Conservation (phyloP, 306 rosid species). For the Canavalia gladiata region DNA sequence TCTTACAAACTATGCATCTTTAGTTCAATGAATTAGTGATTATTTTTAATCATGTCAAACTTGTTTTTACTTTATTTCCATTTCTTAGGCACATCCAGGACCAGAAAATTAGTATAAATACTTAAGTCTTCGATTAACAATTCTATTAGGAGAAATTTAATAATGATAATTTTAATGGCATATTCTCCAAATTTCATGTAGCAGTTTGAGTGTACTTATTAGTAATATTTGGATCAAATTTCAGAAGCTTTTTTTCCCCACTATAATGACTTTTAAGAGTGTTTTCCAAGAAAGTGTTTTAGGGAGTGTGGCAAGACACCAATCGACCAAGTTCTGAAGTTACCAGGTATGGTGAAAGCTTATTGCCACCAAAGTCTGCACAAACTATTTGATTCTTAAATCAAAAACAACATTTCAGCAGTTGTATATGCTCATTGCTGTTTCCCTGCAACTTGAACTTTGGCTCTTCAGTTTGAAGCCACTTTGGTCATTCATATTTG, state of each 20-base stretch:
- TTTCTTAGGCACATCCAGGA: constrained; percentile 12
- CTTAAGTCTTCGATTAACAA: constrained; percentile 29
- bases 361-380: constrained; percentile 74
- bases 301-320: constrained; percentile 83
- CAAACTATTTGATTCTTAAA: constrained; percentile 68
- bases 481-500: constrained; percentile 85
- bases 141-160: constrained; percentile 35
- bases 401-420: constrained; percentile 85
- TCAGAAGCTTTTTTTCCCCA: constrained; percentile 22
- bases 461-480: constrained; percentile 94
- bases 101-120: constrained; percentile 30
- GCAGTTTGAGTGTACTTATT: constrained; percentile 36
- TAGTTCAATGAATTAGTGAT: constrained; percentile 21
- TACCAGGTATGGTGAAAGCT: constrained; percentile 93
- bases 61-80: constrained; percentile 22
- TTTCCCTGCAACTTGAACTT: constrained; percentile 85
- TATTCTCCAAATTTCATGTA: constrained; percentile 38
- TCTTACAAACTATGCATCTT: constrained; percentile 23
- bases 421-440: constrained; percentile 86
- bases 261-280: constrained; percentile 37
- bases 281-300: constrained; percentile 48
- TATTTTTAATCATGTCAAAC: constrained; percentile 22
- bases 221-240: constrained; percentile 43
- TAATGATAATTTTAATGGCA: constrained; percentile 2
- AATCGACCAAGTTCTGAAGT: constrained; percentile 90